Conservation (phyloP, 192 early-diverging fungal genomes). For the Chytriomyces hyalinus region DNA sequence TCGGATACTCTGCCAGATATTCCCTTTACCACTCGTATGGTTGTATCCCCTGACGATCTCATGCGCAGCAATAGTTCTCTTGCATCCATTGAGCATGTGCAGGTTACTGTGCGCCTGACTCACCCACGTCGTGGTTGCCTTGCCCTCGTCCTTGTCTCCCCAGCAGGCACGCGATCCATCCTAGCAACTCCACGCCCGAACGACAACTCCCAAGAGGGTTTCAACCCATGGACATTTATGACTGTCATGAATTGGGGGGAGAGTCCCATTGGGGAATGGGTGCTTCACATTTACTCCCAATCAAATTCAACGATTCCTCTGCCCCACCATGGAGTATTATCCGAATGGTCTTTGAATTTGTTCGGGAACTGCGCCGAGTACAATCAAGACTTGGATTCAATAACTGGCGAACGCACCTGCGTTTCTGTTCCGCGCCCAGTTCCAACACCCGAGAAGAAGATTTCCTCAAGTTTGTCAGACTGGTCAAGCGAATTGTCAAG, state of each 20-base stretch:
- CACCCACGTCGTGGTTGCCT: conserved; percentile 58
- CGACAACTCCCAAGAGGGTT: conserved; percentile 49
- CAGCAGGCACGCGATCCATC: conserved; percentile 48
- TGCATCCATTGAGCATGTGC: conserved; percentile 80
- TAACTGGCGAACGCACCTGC: neutral
- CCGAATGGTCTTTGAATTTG: neutral
- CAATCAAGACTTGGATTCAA: neutral
- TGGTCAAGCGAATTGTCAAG: too few relatives aligned
- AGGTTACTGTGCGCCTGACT: conserved; percentile 77
- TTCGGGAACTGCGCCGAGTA: neutral
- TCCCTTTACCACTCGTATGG: neutral
- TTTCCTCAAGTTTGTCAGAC: too few relatives aligned
- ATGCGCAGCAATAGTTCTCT: conserved; percentile 33
- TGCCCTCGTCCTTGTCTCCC: conserved; percentile 46
- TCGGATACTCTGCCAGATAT: neutral
- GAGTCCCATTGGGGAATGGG: conserved; percentile 50
- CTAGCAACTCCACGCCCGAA: conserved; percentile 50
- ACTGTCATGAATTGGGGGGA: conserved; percentile 61
- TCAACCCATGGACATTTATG: conserved; percentile 63
- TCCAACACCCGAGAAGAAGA: too few relatives aligned
- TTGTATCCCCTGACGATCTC: neutral
- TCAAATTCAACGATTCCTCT: neutral
- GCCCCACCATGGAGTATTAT: neutral
- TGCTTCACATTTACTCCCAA: conserved; percentile 41
- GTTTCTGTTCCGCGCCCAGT: too few relatives aligned